Conservation (phyloP, 495 filamentous ascomycete species). For the Collariella sp. region DNA sequence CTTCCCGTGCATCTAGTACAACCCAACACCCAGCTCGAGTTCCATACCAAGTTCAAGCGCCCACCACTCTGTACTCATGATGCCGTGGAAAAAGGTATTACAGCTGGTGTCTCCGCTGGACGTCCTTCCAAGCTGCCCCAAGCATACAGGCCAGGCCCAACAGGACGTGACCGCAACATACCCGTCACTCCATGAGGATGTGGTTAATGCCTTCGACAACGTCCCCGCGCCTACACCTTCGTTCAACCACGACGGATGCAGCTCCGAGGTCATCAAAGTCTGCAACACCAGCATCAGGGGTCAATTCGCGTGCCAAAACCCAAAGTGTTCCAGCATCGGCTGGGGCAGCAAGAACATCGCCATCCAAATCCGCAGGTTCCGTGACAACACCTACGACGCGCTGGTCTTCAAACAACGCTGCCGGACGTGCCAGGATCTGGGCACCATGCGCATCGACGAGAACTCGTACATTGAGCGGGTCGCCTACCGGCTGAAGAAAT, state of each 20-base stretch:
- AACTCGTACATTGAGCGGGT: conserved; percentile 25
- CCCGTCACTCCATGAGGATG: background rate
- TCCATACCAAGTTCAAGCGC: no score
- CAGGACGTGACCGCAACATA: background rate
- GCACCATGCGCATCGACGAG: conserved; percentile 18
- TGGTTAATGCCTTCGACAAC: background rate
- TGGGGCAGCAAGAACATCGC: conserved; percentile 26
- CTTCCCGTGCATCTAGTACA: no score
- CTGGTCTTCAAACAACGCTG: conserved; percentile 26
- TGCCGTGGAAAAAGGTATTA: no score
- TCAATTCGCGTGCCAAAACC: conserved; percentile 19
- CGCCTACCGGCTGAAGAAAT: conserved; percentile 24
- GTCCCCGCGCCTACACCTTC: background rate
- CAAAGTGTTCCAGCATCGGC: conserved; percentile 11
- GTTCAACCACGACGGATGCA: background rate
- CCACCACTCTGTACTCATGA: no score
- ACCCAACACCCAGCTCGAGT: no score
- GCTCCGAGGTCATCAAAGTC: background rate
- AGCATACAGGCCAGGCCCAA: no score
- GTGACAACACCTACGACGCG: conserved; percentile 23
- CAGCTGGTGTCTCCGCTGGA: no score
- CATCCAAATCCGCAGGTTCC: conserved; percentile 20
- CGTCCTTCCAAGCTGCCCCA: no score
- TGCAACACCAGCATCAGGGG: conserved; percentile 24
- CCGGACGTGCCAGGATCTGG: conserved; percentile 17